Conservation (phyloP, 1,284 basidiomycete genomes). For the Pisolithus thermaeus region DNA sequence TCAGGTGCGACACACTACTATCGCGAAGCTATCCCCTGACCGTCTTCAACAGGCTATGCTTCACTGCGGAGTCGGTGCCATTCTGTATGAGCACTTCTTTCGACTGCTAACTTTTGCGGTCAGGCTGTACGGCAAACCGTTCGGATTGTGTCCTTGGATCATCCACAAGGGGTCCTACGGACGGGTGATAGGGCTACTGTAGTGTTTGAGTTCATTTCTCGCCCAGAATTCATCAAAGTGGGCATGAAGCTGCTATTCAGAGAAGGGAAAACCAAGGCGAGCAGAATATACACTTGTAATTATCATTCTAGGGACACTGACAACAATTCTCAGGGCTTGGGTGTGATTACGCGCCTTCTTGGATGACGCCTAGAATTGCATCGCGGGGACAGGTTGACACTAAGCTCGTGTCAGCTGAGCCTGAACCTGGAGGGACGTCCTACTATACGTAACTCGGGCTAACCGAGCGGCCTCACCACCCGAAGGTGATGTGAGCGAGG, state of each 20-base stretch:
- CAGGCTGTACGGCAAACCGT: constrained; percentile 88
- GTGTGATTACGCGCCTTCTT: constrained; percentile 37
- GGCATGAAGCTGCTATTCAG: constrained; percentile 90
- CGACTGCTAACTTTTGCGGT: constrained; percentile 2
- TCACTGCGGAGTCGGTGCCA: constrained; percentile 66
- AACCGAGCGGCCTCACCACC: no score
- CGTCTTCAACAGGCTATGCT: constrained; percentile 62
- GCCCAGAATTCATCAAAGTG: constrained; percentile 86
- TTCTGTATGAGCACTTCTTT: not conserved
- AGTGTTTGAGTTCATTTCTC: constrained; percentile 85
- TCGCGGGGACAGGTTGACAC: no score
- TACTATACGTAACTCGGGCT: no score
- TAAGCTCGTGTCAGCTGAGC: no score
- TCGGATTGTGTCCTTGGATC: constrained; percentile 82
- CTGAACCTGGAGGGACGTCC: no score
- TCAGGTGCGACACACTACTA: constrained; percentile 46
- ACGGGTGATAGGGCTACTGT: constrained; percentile 90
- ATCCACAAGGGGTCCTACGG: constrained; percentile 79
- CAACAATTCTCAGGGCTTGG: constrained; percentile 31
- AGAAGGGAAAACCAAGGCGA: constrained; percentile 89
- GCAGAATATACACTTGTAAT: constrained; percentile 4
- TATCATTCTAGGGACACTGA: not conserved
- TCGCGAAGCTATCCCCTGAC: not conserved
- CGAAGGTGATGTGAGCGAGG: no score
- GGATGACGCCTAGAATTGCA: constrained; percentile 12